These are phyloP conservation scores for Fusarium proliferatum DNA, from an alignment of 2,329 filamentous ascomycete species.

Conservation along the genomic window DNA sequence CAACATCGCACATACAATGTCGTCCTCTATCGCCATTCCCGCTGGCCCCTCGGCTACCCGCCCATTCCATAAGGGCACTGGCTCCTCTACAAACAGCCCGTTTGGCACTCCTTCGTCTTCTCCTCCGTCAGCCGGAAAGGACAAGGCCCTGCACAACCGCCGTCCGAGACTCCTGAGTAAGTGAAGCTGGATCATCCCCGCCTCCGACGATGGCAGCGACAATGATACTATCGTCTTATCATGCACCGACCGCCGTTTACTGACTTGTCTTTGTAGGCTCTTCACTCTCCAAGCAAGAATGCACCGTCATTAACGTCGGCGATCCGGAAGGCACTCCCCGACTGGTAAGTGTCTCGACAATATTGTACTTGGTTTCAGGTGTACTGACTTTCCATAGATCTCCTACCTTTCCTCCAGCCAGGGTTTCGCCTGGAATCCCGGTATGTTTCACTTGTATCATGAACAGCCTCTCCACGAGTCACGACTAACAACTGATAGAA, in stretches of 20 bases:
- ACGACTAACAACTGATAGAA: slow-evolving; percentile 59
- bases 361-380: background rate
- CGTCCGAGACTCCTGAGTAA: slow-evolving; percentile 72
- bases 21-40: slow-evolving; percentile 77
- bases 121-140: slow-evolving; percentile 63
- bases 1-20: slow-evolving; percentile 57
- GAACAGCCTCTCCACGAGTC: background rate
- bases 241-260: slow-evolving; percentile 28
- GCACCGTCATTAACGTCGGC: slow-evolving; percentile 83
- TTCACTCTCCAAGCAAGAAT: slow-evolving; percentile 78
- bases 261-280: slow-evolving; percentile 65
- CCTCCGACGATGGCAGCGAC: slow-evolving; percentile 13
- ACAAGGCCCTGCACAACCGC: slow-evolving; percentile 63
- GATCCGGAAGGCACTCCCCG: slow-evolving; percentile 78
- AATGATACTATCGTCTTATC: slow-evolving; percentile 26
- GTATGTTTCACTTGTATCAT: slow-evolving; percentile 52
- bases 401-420: slow-evolving; percentile 83
- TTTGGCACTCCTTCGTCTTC: slow-evolving; percentile 62
- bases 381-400: slow-evolving; percentile 63
- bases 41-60: slow-evolving; percentile 51
- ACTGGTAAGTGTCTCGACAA: slow-evolving; percentile 64
- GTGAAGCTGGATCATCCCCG: slow-evolving; percentile 22
- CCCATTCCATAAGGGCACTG: slow-evolving; percentile 57
- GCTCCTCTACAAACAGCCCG: slow-evolving; percentile 58
- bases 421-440: slow-evolving; percentile 86